phyloP scores from a whole-genome alignment of 768 basidiomycete species.

The Suillus subalutaceus region DNA sequence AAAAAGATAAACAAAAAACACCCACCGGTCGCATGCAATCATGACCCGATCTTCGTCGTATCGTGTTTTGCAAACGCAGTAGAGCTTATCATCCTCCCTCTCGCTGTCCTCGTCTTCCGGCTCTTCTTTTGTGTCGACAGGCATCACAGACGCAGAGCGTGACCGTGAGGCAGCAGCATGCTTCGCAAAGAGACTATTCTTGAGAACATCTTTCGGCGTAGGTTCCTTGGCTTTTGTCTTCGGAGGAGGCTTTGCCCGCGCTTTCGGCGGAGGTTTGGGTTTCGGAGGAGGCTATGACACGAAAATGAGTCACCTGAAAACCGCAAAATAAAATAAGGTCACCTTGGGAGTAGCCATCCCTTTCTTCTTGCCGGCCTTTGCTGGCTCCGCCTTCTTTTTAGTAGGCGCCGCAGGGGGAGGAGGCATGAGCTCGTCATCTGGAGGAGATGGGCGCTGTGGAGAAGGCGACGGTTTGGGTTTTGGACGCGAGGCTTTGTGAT shows the following conservation, averaged over 20 bases:
- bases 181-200: conserved; percentile 23
- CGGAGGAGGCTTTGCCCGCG: conserved; percentile 32
- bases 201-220: conserved; percentile 16
- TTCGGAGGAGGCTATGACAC: conserved; percentile 26
- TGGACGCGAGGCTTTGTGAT: conserved; percentile 16
- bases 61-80: conserved; percentile 85
- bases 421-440: conserved; percentile 15
- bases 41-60: conserved; percentile 89
- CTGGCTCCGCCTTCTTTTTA: conserved; percentile 7
- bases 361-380: conserved; percentile 40
- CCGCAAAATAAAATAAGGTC: background rate
- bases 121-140: conserved; percentile 50
- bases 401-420: conserved; percentile 13
- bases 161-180: conserved; percentile 47
- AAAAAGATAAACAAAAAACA: conserved; percentile 5
- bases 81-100: conserved; percentile 60
- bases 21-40: conserved; percentile 93
- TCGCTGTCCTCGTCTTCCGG: conserved; percentile 50
- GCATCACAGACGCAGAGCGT: conserved; percentile 72
- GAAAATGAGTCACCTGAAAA: background rate
- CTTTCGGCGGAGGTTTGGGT: conserved; percentile 34
- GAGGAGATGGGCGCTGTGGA: conserved; percentile 17
- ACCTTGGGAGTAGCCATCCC: conserved; percentile 30
- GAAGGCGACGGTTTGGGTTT: conserved; percentile 10
- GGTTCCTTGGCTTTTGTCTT: conserved; percentile 32